phyloP scores from a whole-genome alignment of 805 yeast genomes.

The Maudiozyma turicensis region DNA sequence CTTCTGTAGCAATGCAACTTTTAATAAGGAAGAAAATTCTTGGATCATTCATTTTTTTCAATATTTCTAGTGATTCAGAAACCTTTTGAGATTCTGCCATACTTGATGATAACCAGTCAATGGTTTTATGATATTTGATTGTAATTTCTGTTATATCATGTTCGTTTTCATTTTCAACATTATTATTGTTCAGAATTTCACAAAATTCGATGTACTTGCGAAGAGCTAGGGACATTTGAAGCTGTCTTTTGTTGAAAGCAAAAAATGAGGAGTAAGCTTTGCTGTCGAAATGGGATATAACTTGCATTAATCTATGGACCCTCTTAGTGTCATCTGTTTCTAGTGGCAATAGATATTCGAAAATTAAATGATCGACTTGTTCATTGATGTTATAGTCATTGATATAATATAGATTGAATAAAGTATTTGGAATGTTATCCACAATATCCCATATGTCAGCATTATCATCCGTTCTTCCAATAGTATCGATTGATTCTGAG shows the following conservation, averaged over 20 bases:
- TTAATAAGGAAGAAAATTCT: slow-evolving; percentile 49
- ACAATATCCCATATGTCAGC: slow-evolving; percentile 24
- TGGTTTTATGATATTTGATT: slow-evolving; percentile 41
- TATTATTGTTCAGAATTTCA: slow-evolving; percentile 31
- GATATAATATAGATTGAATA: slow-evolving; percentile 61
- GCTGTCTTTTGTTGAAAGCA: slow-evolving; percentile 64
- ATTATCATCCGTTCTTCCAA: slow-evolving; percentile 11
- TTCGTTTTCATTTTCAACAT: slow-evolving; percentile 1
- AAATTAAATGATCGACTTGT: slow-evolving; percentile 49
- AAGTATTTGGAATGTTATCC: slow-evolving; percentile 48
- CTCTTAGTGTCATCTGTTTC: slow-evolving; percentile 38
- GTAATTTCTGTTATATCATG: slow-evolving; percentile 5
- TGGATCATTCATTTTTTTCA: slow-evolving; percentile 47
- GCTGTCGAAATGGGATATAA: slow-evolving; percentile 41
- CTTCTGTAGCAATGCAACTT: slow-evolving; percentile 43
- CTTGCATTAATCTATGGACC: slow-evolving; percentile 42
- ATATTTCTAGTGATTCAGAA: slow-evolving; percentile 40
- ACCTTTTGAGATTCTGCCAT: slow-evolving; percentile 47
- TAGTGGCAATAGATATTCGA: slow-evolving; percentile 53
- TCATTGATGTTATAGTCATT: slow-evolving; percentile 60
- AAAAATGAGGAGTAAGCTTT: slow-evolving; percentile 54
- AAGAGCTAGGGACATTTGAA: slow-evolving; percentile 45
- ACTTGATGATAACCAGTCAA: slow-evolving; percentile 50
- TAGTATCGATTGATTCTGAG: slow-evolving; percentile 34
- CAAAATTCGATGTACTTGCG: slow-evolving; percentile 39